These are phyloP conservation scores for Earliella scabrosa DNA, from an alignment of 1,284 basidiomycete genomes.

Conservation along the genomic window DNA sequence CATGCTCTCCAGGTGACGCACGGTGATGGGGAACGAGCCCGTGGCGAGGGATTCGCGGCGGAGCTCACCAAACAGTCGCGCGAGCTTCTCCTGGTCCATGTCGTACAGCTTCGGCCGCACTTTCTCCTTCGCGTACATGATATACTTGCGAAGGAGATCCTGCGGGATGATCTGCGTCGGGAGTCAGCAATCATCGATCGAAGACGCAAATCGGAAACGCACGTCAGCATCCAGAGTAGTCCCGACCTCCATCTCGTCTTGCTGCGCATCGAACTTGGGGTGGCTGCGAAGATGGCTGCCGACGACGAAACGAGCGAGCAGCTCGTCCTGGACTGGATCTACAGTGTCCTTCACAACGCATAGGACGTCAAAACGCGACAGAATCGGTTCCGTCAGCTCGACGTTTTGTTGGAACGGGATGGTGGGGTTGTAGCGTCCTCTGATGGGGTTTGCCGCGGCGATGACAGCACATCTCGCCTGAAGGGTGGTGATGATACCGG, in stretches of 20 bases:
- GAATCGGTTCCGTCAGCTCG: slow-evolving; percentile 96
- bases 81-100: slow-evolving; percentile 94
- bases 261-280: slow-evolving; percentile 86
- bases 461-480: slow-evolving; percentile 98
- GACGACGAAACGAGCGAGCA: slow-evolving; percentile 96
- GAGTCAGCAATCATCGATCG: neutral
- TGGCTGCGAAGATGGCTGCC: slow-evolving; percentile 95
- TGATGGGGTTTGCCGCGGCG: slow-evolving; percentile 98
- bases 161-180: slow-evolving; percentile 89
- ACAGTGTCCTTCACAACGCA: slow-evolving; percentile 99
- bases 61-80: slow-evolving; percentile 95
- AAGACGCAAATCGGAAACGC: slow-evolving; percentile 34
- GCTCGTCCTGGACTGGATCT: slow-evolving; percentile 96
- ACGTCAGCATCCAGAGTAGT: slow-evolving; percentile 93
- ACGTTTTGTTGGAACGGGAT: slow-evolving; percentile 99
- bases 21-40: slow-evolving; percentile 97
- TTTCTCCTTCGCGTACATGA: slow-evolving; percentile 97
- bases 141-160: slow-evolving; percentile 96
- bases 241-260: slow-evolving; percentile 87
- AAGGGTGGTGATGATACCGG: slow-evolving; percentile 95
- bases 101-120: slow-evolving; percentile 92
- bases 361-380: slow-evolving; percentile 98
- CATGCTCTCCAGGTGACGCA: slow-evolving; percentile 98
- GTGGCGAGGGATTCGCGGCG: slow-evolving; percentile 96
- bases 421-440: slow-evolving; percentile 96